A percentile compares a stretch with the other conserved stretches of the same genome.
These are phyloP conservation scores for Sanghuangporus weigelae DNA, from an alignment of 1,284 basidiomycete genomes.

Conservation along the genomic window DNA sequence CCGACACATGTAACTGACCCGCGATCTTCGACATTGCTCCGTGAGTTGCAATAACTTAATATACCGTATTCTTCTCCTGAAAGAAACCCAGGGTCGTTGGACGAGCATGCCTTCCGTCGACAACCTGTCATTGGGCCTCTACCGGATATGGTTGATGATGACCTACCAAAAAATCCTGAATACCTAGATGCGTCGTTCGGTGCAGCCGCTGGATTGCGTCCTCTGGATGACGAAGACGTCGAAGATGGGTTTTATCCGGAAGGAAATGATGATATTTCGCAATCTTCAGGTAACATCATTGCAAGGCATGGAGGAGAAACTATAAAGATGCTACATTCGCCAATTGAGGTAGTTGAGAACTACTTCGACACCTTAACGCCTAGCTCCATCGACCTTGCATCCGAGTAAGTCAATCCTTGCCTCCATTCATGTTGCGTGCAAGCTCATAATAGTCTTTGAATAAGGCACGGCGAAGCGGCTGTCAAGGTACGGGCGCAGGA, in stretches of 20 bases:
- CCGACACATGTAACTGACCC: conserved; percentile 34
- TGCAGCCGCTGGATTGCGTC: conserved; percentile 68
- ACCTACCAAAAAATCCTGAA: conserved; percentile 83
- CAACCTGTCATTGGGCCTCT: conserved; percentile 70
- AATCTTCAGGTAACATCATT: conserved; percentile 32
- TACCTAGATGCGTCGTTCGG: conserved; percentile 84
- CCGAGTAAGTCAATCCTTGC: conserved; percentile 37
- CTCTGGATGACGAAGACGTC: conserved; percentile 64
- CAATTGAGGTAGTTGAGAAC: conserved; percentile 58
- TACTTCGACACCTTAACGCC: conserved; percentile 67
- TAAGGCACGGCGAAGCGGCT: conserved; percentile 43
- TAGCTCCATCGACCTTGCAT: conserved; percentile 39
- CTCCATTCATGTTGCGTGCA: background rate
- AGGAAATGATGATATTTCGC: conserved; percentile 30
- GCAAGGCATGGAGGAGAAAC: conserved; percentile 80
- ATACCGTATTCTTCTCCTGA: background rate
- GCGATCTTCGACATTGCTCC: conserved; percentile 9
- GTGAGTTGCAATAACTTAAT: conserved; percentile 14
- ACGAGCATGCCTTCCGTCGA: conserved; percentile 76
- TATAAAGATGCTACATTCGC: conserved; percentile 65
- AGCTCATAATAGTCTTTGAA: conserved; percentile 16
- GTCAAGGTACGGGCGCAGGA: conserved; percentile 54
- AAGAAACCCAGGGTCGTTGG: conserved; percentile 41
- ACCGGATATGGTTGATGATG: conserved; percentile 88
- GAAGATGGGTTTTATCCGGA: conserved; percentile 60